phyloP scores from a whole-genome alignment of 1,284 basidiomycete species.

The Xanthoconium separans region DNA sequence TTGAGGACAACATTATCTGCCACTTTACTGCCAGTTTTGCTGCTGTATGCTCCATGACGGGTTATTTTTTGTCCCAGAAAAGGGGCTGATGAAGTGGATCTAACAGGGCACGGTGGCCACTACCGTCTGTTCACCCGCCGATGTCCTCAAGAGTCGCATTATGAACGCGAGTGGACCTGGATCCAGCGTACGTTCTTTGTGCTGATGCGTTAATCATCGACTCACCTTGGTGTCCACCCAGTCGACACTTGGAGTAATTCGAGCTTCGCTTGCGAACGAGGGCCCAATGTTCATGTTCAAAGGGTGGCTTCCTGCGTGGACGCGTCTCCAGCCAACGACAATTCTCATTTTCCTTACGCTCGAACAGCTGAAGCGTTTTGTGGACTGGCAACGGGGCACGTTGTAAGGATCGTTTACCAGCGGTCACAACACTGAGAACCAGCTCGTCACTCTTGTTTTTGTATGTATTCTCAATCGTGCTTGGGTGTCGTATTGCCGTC shows the following conservation, averaged over 20 bases:
- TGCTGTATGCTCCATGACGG: constrained; percentile 51
- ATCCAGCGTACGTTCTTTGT: constrained; percentile 51
- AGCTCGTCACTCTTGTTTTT: background rate
- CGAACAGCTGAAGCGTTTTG: constrained; percentile 35
- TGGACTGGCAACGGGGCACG: constrained; percentile 25
- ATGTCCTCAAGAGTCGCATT: constrained; percentile 87
- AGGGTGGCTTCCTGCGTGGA: constrained; percentile 86
- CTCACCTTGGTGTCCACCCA: constrained; percentile 23
- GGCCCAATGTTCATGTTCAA: constrained; percentile 93
- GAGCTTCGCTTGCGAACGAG: constrained; percentile 71
- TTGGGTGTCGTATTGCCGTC: background rate
- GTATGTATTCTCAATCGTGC: background rate
- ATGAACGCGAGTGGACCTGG: constrained; percentile 89
- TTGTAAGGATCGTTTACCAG: constrained; percentile 6
- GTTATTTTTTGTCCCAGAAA: background rate
- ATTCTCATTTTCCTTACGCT: constrained; percentile 84
- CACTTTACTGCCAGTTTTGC: constrained; percentile 87
- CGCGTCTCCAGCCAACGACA: constrained; percentile 80
- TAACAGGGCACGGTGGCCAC: constrained; percentile 84
- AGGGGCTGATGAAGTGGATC: background rate
- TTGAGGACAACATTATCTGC: constrained; percentile 77
- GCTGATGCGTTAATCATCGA: background rate
- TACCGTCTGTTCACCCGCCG: constrained; percentile 91
- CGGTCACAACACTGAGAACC: background rate
- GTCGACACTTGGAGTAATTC: constrained; percentile 74